Evolutionary conservation across 2,329 filamentous ascomycete species (phyloP).

Genomic region (Paramyrothecium roridum): DNA sequence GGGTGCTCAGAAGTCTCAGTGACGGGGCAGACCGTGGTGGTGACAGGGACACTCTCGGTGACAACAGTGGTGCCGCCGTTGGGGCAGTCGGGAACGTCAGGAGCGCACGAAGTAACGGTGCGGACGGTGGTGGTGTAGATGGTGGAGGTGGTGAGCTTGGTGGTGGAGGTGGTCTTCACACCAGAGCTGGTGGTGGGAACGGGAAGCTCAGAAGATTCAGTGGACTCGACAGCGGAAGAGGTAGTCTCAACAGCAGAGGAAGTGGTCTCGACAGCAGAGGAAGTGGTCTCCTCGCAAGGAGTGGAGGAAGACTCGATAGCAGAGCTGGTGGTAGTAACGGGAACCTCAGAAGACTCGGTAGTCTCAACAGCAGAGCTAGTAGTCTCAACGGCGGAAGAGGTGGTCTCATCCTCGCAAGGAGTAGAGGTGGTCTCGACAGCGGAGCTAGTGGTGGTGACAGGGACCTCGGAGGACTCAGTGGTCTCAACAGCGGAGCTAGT

Average conservation of each 20-base stretch:
- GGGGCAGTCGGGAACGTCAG: constrained; percentile 2
- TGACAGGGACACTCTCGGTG: constrained; percentile 10
- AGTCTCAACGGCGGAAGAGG: constrained; percentile 12
- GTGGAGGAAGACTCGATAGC: neutral
- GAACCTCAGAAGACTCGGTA: neutral
- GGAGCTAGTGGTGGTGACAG: neutral
- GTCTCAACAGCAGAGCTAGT: neutral
- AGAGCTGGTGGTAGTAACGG: neutral
- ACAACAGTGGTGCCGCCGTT: constrained; percentile 6
- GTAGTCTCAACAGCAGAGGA: constrained; percentile 3
- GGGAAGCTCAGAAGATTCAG: neutral
- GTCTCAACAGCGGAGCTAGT: neutral
- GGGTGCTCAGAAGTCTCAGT: constrained; percentile 1
- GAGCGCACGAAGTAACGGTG: neutral
- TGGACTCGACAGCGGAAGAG: constrained; percentile 1
- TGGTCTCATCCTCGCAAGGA: constrained; percentile 2
- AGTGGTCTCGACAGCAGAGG: constrained; percentile 10
- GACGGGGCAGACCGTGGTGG: constrained; percentile 20
- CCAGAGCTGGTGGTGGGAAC: neutral
- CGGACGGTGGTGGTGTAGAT: neutral
- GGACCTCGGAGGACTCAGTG: neutral
- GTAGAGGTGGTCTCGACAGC: neutral
- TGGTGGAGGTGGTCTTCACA: neutral
- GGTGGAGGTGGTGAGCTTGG: constrained; percentile 3
- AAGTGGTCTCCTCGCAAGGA: constrained; percentile 4